phyloP scores from a whole-genome alignment of 2,329 filamentous ascomycete species.

The Rutstroemia sp. region DNA sequence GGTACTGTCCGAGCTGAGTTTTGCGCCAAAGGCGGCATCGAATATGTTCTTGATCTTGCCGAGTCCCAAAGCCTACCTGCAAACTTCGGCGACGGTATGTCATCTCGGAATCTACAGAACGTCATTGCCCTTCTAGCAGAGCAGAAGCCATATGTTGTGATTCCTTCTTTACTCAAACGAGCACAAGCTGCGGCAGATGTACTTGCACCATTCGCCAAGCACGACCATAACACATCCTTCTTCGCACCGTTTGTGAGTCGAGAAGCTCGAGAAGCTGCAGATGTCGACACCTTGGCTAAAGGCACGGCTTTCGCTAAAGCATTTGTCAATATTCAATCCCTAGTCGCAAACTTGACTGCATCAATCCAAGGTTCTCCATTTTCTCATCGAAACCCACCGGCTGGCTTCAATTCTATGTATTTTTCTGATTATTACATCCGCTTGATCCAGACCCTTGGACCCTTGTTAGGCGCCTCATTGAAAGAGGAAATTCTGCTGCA shows the following conservation, averaged over 20 bases:
- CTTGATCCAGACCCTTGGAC: conserved; percentile 69
- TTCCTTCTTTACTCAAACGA: conserved; percentile 74
- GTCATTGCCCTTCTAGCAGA: conserved; percentile 76
- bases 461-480: conserved; percentile 71
- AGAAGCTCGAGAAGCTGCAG: conserved; percentile 31
- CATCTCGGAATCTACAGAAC: conserved; percentile 62
- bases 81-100: conserved; percentile 59
- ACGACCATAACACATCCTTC: conserved; percentile 49
- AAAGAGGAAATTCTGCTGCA: conserved; percentile 76
- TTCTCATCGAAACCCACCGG: conserved; percentile 50
- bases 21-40: conserved; percentile 71
- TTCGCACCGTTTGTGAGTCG: conserved; percentile 60
- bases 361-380: conserved; percentile 55
- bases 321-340: conserved; percentile 66
- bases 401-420: conserved; percentile 69
- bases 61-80: conserved; percentile 74
- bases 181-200: conserved; percentile 62
- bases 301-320: conserved; percentile 77
- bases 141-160: conserved; percentile 67
- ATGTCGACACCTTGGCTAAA: conserved; percentile 40
- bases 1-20: conserved; percentile 43
- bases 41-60: conserved; percentile 76
- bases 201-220: conserved; percentile 55
- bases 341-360: conserved; percentile 67
- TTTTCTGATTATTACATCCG: conserved; percentile 74